A percentile compares a stretch with the other conserved stretches of the same genome.
Evolutionary conservation across 768 basidiomycete genomes (phyloP).

Genomic region (Collybia sordida): DNA sequence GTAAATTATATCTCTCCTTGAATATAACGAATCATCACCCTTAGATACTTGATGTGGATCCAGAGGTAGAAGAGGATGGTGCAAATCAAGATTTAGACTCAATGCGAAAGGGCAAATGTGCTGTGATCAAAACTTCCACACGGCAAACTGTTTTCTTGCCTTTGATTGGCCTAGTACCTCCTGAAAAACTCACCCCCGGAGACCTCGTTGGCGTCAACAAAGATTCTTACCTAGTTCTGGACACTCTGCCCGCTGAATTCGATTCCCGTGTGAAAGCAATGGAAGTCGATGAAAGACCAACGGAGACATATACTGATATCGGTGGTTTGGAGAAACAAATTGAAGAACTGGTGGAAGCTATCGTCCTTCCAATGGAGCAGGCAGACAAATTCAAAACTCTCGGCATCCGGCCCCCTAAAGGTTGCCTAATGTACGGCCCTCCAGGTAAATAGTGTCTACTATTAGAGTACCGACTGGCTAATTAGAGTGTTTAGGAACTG

Average conservation of each 20-base stretch:
- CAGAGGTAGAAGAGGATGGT: conserved; percentile 91
- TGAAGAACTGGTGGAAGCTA: conserved; percentile 96
- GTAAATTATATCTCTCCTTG: not conserved
- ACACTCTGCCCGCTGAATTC: conserved; percentile 94
- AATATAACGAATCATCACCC: conserved; percentile 6
- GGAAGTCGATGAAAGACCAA: conserved; percentile 99
- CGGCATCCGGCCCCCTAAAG: conserved; percentile 98
- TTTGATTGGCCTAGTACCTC: conserved; percentile 94
- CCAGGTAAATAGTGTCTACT: conserved; percentile 59
- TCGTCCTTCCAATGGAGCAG: conserved; percentile 98
- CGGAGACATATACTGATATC: conserved; percentile 96
- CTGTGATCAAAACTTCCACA: conserved; percentile 98
- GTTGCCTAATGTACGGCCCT: conserved; percentile 98
- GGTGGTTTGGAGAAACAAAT: conserved; percentile 99
- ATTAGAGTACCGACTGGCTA: conserved; percentile 10
- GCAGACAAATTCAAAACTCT: conserved; percentile 97
- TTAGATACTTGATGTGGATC: conserved; percentile 92
- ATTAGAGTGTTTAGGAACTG: conserved; percentile 64
- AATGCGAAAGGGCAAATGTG: conserved; percentile 97
- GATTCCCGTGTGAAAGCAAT: conserved; percentile 99
- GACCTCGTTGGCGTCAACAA: conserved; percentile 99
- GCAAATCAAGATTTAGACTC: conserved; percentile 94
- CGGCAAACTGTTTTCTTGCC: conserved; percentile 99
- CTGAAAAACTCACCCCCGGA: conserved; percentile 84
- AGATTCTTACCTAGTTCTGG: conserved; percentile 96